phyloP scores from a whole-genome alignment of 306 rosid species.

The Medicago arabica region DNA sequence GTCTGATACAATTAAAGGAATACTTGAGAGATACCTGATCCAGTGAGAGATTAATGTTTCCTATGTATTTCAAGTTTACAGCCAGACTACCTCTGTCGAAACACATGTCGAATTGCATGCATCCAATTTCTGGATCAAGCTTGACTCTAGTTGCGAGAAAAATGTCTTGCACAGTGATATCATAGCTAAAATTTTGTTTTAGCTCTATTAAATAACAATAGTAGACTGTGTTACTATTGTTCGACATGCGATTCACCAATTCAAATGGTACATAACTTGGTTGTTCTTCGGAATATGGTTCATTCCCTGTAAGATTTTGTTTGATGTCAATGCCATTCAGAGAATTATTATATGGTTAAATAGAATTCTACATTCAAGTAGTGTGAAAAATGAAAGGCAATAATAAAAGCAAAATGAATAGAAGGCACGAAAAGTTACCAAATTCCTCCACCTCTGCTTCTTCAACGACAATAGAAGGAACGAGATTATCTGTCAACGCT shows the following conservation, averaged over 20 bases:
- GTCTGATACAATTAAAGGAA: conserved; percentile 20
- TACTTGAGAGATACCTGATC: conserved; percentile 56
- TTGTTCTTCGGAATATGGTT: conserved; percentile 60
- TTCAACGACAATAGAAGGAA: conserved; percentile 66
- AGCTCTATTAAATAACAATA: conserved; percentile 78
- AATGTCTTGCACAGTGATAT: conserved; percentile 56
- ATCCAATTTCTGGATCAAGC: conserved; percentile 61
- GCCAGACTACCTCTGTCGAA: conserved; percentile 59
- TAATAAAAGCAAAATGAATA: conserved; percentile 31
- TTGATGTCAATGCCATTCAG: conserved; percentile 20
- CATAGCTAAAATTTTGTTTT: conserved; percentile 55
- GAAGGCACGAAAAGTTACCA: conserved; percentile 51
- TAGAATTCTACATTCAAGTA: conserved; percentile 19
- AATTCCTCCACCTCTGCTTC: conserved; percentile 54
- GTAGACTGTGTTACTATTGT: conserved; percentile 45
- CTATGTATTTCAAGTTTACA: conserved; percentile 55
- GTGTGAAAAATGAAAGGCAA: conserved; percentile 6
- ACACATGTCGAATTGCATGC: conserved; percentile 51
- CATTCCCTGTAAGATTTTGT: conserved; percentile 53
- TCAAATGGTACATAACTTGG: conserved; percentile 67
- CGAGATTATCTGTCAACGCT: conserved; percentile 82
- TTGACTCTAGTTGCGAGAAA: conserved; percentile 60
- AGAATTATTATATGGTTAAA: conserved; percentile 1
- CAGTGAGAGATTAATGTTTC: conserved; percentile 53
- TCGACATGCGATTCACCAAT: conserved; percentile 48